Conservation (phyloP, 805 yeast species). For the Hanseniaspora hatyaiensis region DNA sequence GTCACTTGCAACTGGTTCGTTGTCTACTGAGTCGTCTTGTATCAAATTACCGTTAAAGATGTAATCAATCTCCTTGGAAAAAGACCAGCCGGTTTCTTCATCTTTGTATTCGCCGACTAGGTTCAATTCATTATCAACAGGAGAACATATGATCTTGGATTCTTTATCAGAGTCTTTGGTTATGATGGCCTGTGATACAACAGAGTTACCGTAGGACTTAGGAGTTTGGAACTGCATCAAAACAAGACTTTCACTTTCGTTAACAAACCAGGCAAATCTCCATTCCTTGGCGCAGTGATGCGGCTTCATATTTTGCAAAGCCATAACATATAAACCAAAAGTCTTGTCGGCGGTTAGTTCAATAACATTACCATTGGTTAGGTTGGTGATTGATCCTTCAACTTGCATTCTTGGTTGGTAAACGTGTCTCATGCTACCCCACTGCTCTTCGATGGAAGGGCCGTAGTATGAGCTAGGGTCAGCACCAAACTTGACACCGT, state of each 20-base stretch:
- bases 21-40: constrained; percentile 34
- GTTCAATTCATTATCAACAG: constrained; percentile 51
- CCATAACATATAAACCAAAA: constrained; percentile 72
- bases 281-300: constrained; percentile 96
- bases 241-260: constrained; percentile 58
- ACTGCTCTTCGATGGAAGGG: constrained; percentile 67
- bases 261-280: constrained; percentile 88
- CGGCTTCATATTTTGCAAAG: constrained; percentile 97
- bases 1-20: constrained; percentile 19
- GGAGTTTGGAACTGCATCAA: constrained; percentile 96
- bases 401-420: constrained; percentile 89
- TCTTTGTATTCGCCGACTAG: constrained; percentile 50
- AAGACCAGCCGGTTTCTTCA: constrained; percentile 81
- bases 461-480: constrained; percentile 84
- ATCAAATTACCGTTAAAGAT: constrained; percentile 39
- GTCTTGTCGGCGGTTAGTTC: constrained; percentile 20
- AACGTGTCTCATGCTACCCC: constrained; percentile 94
- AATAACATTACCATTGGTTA: constrained; percentile 24
- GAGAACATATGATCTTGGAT: constrained; percentile 45
- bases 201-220: constrained; percentile 68
- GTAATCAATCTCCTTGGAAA: constrained; percentile 55
- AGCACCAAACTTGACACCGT: constrained; percentile 76
- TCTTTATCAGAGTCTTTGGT: constrained; percentile 37
- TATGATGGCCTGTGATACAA: constrained; percentile 68
- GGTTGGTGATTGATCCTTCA: constrained; percentile 49